Percentiles rank a stretch among this genome's conserved stretches.
Evolutionary conservation across 257 asterid species (phyloP).

Genomic region (Datura wrightii): DNA sequence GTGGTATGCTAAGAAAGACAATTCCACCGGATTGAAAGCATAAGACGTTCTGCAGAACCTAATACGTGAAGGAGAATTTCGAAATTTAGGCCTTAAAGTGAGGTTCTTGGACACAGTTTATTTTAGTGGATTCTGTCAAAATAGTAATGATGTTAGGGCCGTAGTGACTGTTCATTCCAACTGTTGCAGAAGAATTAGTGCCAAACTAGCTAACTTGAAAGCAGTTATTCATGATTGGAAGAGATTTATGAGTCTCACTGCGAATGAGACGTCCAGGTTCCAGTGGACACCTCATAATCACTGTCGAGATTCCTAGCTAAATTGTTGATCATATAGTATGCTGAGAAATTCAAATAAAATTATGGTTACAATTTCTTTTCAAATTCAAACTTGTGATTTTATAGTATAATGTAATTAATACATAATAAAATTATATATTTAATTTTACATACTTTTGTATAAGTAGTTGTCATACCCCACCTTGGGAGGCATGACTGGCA

Average conservation of each 20-base stretch:
- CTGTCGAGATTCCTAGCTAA: conserved; percentile 43
- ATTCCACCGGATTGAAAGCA: conserved; percentile 46
- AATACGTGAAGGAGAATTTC: conserved; percentile 35
- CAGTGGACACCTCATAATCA: conserved; percentile 49
- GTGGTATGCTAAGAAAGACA: conserved; percentile 47
- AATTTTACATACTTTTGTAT: not conserved
- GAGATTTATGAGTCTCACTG: conserved; percentile 37
- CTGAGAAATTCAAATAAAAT: not conserved
- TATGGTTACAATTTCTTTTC: not conserved
- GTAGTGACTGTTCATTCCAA: conserved; percentile 62
- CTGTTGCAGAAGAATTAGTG: conserved; percentile 52
- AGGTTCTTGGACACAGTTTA: conserved; percentile 50
- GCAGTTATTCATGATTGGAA: conserved; percentile 52
- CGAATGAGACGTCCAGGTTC: conserved; percentile 32
- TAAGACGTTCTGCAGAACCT: conserved; percentile 52
- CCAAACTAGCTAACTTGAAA: conserved; percentile 54
- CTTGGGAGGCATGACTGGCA: too few relatives aligned
- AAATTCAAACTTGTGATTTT: not conserved
- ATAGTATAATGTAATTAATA: not conserved
- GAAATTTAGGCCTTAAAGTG: conserved; percentile 39
- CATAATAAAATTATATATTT: not conserved
- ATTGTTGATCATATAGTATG: not conserved
- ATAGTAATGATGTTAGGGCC: conserved; percentile 39
- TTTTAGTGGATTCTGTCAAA: conserved; percentile 60
- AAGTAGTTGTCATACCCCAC: too few relatives aligned